phyloP scores from a whole-genome alignment of 371 early-diverging fungal genomes.

The Mucor sp. region DNA sequence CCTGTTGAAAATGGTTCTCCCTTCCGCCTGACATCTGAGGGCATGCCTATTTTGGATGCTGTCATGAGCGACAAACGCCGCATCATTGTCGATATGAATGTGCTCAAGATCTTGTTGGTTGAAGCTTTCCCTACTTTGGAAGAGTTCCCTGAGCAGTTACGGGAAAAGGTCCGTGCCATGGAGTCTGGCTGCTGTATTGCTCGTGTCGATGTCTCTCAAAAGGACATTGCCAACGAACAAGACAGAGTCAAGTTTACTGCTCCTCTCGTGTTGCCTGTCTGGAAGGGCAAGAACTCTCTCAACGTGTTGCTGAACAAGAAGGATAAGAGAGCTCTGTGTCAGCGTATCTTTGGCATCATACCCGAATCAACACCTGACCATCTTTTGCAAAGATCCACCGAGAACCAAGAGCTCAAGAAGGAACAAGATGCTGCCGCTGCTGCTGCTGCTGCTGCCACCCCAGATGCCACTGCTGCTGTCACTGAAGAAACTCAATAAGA shows the following conservation, averaged over 20 bases:
- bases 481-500: not conserved
- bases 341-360: conserved; percentile 44
- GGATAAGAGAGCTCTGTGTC: conserved; percentile 57
- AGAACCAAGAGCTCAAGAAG: conserved; percentile 11
- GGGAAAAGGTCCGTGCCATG: conserved; percentile 6
- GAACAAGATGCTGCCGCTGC: conserved; percentile 14
- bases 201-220: conserved; percentile 41
- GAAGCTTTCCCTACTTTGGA: conserved; percentile 61
- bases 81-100: conserved; percentile 51
- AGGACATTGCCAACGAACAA: not conserved
- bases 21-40: conserved; percentile 82
- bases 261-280: conserved; percentile 67
- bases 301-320: conserved; percentile 77
- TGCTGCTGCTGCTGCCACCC: not conserved
- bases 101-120: conserved; percentile 60
- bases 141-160: conserved; percentile 32
- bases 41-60: conserved; percentile 67
- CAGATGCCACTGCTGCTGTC: not conserved
- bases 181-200: conserved; percentile 65
- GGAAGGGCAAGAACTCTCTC: conserved; percentile 72
- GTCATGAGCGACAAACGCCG: conserved; percentile 60
- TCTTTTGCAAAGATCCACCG: conserved; percentile 32
- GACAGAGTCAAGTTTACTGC: conserved; percentile 33
- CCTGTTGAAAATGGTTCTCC: conserved; percentile 59
- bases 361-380: conserved; percentile 48